Percentiles rank a stretch among this genome's conserved stretches.
phyloP scores from a whole-genome alignment of 306 rosid species.

The Spatholobus suberectus region DNA sequence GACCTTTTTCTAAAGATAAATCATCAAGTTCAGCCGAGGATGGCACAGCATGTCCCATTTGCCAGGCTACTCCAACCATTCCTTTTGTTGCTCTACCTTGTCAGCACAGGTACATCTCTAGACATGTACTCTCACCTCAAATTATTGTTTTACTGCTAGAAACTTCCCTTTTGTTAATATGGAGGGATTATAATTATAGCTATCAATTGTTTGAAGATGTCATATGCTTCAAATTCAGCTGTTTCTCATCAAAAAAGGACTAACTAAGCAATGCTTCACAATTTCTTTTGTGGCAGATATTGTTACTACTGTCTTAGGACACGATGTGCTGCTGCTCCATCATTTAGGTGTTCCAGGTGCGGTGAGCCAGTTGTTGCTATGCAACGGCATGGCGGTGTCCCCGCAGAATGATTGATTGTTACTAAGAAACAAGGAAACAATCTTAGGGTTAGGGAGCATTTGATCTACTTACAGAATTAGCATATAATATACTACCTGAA shows the following conservation, averaged over 20 bases:
- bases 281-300: constrained; percentile 62
- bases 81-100: constrained; percentile 95
- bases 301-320: constrained; percentile 98
- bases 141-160: neutral
- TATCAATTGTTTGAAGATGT: neutral
- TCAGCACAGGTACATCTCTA: constrained; percentile 78
- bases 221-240: constrained; percentile 20
- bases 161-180: neutral
- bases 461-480: constrained; percentile 46
- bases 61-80: constrained; percentile 84
- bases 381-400: constrained; percentile 69
- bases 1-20: constrained; percentile 91
- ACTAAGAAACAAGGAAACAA: constrained; percentile 24
- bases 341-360: constrained; percentile 94
- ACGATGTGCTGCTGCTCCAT: constrained; percentile 82
- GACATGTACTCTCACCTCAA: neutral
- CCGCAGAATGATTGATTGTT: constrained; percentile 53
- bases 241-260: neutral
- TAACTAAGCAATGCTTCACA: constrained; percentile 5
- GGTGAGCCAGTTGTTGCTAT: constrained; percentile 83
- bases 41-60: constrained; percentile 75
- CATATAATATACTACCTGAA: constrained; percentile 49
- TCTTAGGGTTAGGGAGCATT: constrained; percentile 39
- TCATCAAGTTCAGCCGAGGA: constrained; percentile 78
- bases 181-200: neutral